Evolutionary conservation across 805 yeast species (phyloP), one percentile per base, ranked within the genome.

Genomic region (Jamesozyma jinghongensis): DNA sequence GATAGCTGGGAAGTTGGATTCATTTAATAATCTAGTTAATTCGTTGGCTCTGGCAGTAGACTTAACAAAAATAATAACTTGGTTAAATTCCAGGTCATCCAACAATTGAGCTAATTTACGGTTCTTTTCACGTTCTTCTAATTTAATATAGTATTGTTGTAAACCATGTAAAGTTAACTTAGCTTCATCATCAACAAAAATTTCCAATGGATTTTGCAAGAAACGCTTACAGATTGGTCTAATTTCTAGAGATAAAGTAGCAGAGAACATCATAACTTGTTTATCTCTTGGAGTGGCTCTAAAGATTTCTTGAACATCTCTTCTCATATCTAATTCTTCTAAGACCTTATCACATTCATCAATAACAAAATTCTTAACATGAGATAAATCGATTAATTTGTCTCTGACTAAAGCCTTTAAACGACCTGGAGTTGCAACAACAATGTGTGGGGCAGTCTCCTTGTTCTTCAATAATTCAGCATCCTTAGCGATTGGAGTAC

Each of bases 201-300:
- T 86, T 71, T 90, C 98, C 65, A 92, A 75, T 51, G 98, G 97
- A 57, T 85, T 87, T 70, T 90, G 95, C 88, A 92, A 85, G 71
- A 92, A 90, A 71, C 90, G 87, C 73, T 88, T 90, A 74, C 97
- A 90, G 44, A 92, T 79, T 47, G 96, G 96, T 67, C 95, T 84
- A 59, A 90, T 86, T 62, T 90, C 97, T 62, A 77, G 85, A 36
- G 95, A 79, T 56, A 90, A 74, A 42, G 98, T 90, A 51, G 98
- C 98, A 46, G 95, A 84, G 68, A 90, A 90, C 96, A 90, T 90
- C 97, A 92, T 88, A 42, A 92, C 97, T 72, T 90, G 98, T 69
- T 90, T 90, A 65, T 90, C 95, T 68, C 85, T 94, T 51, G 98
- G 98, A 39, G 98, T 90, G 46, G 85, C 85, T 67, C 96, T 81